phyloP scores from a whole-genome alignment of 202 grass and related monocot genomes.

The Zoysia matrella region DNA sequence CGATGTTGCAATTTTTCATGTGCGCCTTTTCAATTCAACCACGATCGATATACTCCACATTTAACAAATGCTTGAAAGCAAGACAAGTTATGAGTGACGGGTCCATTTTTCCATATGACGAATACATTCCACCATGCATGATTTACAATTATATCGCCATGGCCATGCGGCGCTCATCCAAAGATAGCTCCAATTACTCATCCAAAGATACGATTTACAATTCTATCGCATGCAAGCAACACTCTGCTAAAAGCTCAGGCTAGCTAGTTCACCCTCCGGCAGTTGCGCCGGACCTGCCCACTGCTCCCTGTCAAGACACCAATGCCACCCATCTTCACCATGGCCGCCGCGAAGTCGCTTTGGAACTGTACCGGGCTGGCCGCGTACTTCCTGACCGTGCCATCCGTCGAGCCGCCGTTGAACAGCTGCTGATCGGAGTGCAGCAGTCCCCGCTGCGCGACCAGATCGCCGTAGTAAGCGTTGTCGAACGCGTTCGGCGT shows the following conservation, averaged over 20 bases:
- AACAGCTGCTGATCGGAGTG: slow-evolving; percentile 65
- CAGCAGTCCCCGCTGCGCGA: slow-evolving; percentile 41
- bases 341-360: too few species aligned
- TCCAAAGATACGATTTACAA: too few species aligned
- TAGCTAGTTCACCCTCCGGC: slow-evolving; percentile 49
- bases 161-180: not conserved
- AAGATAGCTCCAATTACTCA: not conserved
- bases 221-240: not conserved
- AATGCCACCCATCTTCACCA: too few species aligned
- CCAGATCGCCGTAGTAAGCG: slow-evolving; percentile 48
- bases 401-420: slow-evolving; percentile 48
- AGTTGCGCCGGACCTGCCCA: slow-evolving; percentile 54
- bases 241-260: not conserved
- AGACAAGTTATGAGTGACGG: too few species aligned
- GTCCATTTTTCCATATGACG: too few species aligned
- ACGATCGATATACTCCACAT: too few species aligned
- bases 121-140: not conserved
- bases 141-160: not conserved
- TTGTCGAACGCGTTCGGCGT: slow-evolving; percentile 16
- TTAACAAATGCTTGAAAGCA: too few species aligned
- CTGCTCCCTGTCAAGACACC: slow-evolving; percentile 27
- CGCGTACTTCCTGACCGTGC: slow-evolving; percentile 40
- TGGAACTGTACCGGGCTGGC: too few species aligned
- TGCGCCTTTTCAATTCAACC: too few species aligned
- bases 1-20: too few species aligned